These are phyloP conservation scores for Talaromyces rugulosus DNA, from an alignment of 2,329 filamentous ascomycete species.

Conservation along the genomic window DNA sequence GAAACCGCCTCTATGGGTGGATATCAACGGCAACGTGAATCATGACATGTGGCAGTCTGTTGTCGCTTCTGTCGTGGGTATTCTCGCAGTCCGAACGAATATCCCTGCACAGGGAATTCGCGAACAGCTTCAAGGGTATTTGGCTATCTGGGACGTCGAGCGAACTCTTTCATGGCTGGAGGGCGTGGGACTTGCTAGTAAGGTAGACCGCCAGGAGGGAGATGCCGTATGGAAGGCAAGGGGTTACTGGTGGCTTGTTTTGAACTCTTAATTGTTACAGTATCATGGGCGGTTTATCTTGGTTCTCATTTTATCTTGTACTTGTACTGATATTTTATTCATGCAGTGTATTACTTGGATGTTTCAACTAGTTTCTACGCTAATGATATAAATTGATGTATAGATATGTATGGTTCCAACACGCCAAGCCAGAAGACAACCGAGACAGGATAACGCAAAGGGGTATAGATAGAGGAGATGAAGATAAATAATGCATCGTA, in stretches of 20 bases:
- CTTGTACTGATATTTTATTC: not conserved
- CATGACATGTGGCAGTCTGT: constrained; percentile 39
- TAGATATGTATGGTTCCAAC: too few species aligned
- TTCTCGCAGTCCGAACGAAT: constrained; percentile 40
- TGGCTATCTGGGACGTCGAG: constrained; percentile 41
- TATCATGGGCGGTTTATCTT: not conserved
- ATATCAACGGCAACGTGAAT: constrained; percentile 41
- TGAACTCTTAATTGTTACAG: constrained; percentile 10
- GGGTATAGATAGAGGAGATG: not conserved
- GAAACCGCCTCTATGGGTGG: constrained; percentile 45
- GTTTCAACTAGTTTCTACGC: not conserved
- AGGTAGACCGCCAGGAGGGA: constrained; percentile 17
- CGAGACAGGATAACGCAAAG: not conserved
- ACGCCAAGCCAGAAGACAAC: not conserved
- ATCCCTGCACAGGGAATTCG: constrained; percentile 31
- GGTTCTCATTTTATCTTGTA: not conserved
- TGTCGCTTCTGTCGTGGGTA: constrained; percentile 37
- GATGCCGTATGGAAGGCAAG: constrained; percentile 25
- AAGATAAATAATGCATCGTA: not conserved
- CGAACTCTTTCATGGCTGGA: constrained; percentile 39
- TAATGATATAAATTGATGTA: not conserved
- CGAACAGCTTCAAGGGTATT: constrained; percentile 32
- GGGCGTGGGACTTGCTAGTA: constrained; percentile 21
- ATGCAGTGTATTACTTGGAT: not conserved
- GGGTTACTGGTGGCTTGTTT: constrained; percentile 42